Evolutionary conservation across 1,139 yeast genomes (phyloP).

Genomic region (Candida frijolesensis): DNA sequence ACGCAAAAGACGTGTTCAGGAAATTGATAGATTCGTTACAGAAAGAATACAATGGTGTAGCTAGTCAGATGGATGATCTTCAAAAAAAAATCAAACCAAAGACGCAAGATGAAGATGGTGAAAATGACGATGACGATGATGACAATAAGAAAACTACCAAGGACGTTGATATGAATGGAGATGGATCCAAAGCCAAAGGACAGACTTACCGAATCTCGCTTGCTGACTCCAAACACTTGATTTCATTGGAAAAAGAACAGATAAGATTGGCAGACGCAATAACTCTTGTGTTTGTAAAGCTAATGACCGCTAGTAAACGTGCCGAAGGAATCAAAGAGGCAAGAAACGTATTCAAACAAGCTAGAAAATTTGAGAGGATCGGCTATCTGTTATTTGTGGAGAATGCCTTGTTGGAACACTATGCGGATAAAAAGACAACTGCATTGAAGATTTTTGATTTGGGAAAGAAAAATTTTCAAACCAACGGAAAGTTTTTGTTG

Average conservation of each 20-base stretch:
- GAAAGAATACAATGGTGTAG: slow-evolving; percentile 30
- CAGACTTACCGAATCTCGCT: slow-evolving; percentile 11
- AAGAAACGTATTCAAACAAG: slow-evolving; percentile 64
- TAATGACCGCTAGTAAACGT: slow-evolving; percentile 64
- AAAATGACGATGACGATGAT: slow-evolving; percentile 19
- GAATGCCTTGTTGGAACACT: slow-evolving; percentile 81
- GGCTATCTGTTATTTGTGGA: slow-evolving; percentile 81
- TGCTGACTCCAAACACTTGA: slow-evolving; percentile 15
- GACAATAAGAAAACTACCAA: slow-evolving; percentile 9
- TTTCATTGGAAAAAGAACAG: slow-evolving; percentile 16
- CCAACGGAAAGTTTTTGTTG: slow-evolving; percentile 63
- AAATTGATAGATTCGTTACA: slow-evolving; percentile 47
- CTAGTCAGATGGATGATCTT: slow-evolving; percentile 26
- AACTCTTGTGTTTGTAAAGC: slow-evolving; percentile 54
- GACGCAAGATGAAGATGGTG: slow-evolving; percentile 11
- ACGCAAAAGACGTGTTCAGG: slow-evolving; percentile 56
- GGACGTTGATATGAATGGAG: slow-evolving; percentile 5
- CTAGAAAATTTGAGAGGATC: slow-evolving; percentile 52
- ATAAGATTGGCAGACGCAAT: slow-evolving; percentile 36
- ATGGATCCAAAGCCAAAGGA: background rate
- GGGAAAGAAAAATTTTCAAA: slow-evolving; percentile 57
- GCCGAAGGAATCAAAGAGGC: slow-evolving; percentile 72
- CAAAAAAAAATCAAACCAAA: slow-evolving; percentile 20
- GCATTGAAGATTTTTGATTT: slow-evolving; percentile 80
- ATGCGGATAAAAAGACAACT: slow-evolving; percentile 63